Conservation (phyloP, 2,329 filamentous ascomycete species). For the Fusarium setosum region DNA sequence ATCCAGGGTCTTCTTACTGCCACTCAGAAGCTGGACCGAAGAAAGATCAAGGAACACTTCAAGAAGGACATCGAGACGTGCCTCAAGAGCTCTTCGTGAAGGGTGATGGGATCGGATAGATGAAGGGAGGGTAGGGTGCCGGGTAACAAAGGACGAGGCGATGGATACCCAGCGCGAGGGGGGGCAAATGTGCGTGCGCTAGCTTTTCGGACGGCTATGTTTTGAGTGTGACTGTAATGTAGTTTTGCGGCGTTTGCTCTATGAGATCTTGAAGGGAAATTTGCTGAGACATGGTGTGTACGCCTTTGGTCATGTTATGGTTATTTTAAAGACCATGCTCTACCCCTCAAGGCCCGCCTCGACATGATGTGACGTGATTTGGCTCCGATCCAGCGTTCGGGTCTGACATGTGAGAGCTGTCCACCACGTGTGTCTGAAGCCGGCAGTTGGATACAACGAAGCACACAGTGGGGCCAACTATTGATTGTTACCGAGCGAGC, state of each 20-base stretch:
- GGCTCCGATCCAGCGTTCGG: neutral
- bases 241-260: slow-evolving; percentile 42
- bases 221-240: slow-evolving; percentile 39
- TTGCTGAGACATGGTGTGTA: slow-evolving; percentile 23
- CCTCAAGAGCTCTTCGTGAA: slow-evolving; percentile 46
- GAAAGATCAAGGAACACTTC: slow-evolving; percentile 62
- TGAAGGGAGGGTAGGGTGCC: slow-evolving; percentile 8
- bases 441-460: neutral
- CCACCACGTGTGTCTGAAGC: neutral
- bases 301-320: slow-evolving; percentile 17
- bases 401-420: slow-evolving; percentile 11
- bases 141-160: slow-evolving; percentile 19
- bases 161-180: slow-evolving; percentile 39
- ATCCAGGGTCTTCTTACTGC: slow-evolving; percentile 68
- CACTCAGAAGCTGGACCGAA: slow-evolving; percentile 71
- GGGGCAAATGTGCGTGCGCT: slow-evolving; percentile 1
- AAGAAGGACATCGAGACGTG: slow-evolving; percentile 61
- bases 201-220: slow-evolving; percentile 21
- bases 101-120: slow-evolving; percentile 2
- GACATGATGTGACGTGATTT: slow-evolving; percentile 4
- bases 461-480: neutral
- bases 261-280: slow-evolving; percentile 36
- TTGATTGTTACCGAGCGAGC: neutral
- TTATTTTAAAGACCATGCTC: slow-evolving; percentile 14
- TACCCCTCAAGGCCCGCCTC: neutral